Percentiles rank a stretch among this genome's conserved stretches.
phyloP scores from a whole-genome alignment of 2,329 filamentous ascomycete genomes.

The Zymoseptoria passerinii region DNA sequence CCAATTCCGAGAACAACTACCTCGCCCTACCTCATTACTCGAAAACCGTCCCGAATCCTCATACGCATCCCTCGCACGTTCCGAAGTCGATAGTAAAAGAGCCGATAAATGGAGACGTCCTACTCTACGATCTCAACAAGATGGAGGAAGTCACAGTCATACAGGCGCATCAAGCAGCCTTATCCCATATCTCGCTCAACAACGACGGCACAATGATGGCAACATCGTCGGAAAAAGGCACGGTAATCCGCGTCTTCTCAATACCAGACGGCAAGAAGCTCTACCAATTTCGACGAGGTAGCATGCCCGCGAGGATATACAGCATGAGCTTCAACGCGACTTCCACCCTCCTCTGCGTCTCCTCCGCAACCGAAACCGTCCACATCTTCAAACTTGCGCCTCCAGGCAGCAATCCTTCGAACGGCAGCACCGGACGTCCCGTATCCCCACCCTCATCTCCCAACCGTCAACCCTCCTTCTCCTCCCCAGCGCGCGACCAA shows the following conservation, averaged over 20 bases:
- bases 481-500: slow-evolving; percentile 25
- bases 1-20: slow-evolving; percentile 92
- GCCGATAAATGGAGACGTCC: slow-evolving; percentile 81
- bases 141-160: slow-evolving; percentile 92
- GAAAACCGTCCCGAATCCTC: slow-evolving; percentile 33
- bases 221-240: slow-evolving; percentile 94
- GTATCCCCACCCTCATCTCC: slow-evolving; percentile 24
- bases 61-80: slow-evolving; percentile 64
- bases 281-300: slow-evolving; percentile 91
- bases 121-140: slow-evolving; percentile 84
- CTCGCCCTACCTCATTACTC: slow-evolving; percentile 85
- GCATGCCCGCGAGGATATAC: slow-evolving; percentile 91
- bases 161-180: slow-evolving; percentile 83
- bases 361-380: slow-evolving; percentile 90
- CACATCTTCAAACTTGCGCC: slow-evolving; percentile 81
- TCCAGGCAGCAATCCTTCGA: slow-evolving; percentile 27
- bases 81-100: slow-evolving; percentile 61
- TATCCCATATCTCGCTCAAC: slow-evolving; percentile 86
- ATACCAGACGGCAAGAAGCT: slow-evolving; percentile 86
- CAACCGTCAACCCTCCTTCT: slow-evolving; percentile 14
- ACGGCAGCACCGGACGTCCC: slow-evolving; percentile 12
- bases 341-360: slow-evolving; percentile 87
- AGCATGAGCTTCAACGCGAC: slow-evolving; percentile 98
- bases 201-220: slow-evolving; percentile 85
- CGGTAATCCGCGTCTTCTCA: slow-evolving; percentile 92